Base-by-base conservation (phyloP, 1,284 basidiomycete genomes). In the Ustilago hordei region DNA sequence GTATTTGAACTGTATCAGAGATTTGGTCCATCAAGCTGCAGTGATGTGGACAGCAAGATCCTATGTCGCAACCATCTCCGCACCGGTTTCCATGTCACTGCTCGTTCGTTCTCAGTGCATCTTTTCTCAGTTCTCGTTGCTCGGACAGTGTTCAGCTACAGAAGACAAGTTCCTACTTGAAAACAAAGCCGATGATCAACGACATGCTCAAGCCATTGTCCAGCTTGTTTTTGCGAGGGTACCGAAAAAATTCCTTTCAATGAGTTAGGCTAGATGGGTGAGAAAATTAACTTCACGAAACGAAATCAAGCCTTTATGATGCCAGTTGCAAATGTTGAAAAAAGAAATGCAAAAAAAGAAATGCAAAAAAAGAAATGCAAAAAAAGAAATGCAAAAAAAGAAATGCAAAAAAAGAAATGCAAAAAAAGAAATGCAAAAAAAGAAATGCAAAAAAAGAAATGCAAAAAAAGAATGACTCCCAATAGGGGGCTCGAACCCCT, bases 401-500 rank as follows among this genome's bases (percentile, higher is more conserved):
- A 61, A 45, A 64, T 58, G 65, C 68, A n/a, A 58, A 36, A 57
- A 39, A 50, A 38, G 55, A 61, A 45, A 64, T 58, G 65, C 68
- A n/a, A 58, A 36, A 57, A 39, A 50, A 38, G 55, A 61, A 45
- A 64, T 58, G 65, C 68, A n/a, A 58, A 36, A 57, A 39, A 50
- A 38, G 55, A 61, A 45, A 64, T 58, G 65, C 68, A n/a, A 58
- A 36, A 57, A 39, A 50, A 38, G 55, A 61, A 45, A 64, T 58
- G 65, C 68, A 70, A 76, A 77, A 69, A 39, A 50, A 45, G 32
- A 19, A 39, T 9, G 54, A 66, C 81, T 83, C 81, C 81, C 81
- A 83, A 83, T 81, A 80, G 78, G 81, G 81, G 81, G 81, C 80
- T 83, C 81, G 81, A 83, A 83, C 81, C 81, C 81, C 78, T 80